Percentiles rank a stretch among this genome's conserved stretches.
phyloP scores from a whole-genome alignment of 306 rosid species.

The Vigna angularis region DNA sequence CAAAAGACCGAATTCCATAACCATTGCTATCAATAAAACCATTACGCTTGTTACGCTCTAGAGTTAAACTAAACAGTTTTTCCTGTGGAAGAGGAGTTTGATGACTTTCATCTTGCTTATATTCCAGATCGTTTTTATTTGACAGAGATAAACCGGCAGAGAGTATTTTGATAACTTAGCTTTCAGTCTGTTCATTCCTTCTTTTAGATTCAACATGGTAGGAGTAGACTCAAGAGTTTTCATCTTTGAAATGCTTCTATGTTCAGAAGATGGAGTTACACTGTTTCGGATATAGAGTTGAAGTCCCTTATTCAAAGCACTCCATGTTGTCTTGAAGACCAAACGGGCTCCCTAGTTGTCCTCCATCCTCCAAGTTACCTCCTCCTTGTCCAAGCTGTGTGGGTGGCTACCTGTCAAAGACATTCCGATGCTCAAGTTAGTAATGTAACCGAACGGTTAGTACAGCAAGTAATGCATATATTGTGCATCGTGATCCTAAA shows the following conservation, averaged over 20 bases:
- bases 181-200: slow-evolving; percentile 62
- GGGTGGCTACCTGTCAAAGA: no score
- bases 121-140: slow-evolving; percentile 41
- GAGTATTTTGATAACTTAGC: slow-evolving; percentile 65
- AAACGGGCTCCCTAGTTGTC: no score
- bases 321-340: no score
- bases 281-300: no score
- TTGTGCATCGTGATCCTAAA: no score
- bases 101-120: slow-evolving; percentile 51
- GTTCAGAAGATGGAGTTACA: slow-evolving; percentile 50
- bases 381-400: no score
- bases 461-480: no score
- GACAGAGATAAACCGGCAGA: slow-evolving; percentile 50
- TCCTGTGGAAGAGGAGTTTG: slow-evolving; percentile 54
- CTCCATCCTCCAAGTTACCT: no score
- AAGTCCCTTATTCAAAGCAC: no score
- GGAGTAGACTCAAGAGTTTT: slow-evolving; percentile 60
- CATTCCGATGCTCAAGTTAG: no score
- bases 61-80: slow-evolving; percentile 46
- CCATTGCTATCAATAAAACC: slow-evolving; percentile 47
- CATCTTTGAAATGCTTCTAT: slow-evolving; percentile 60
- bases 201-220: slow-evolving; percentile 59
- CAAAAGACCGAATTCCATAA: slow-evolving; percentile 44
- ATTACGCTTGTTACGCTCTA: slow-evolving; percentile 39
- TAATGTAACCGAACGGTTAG: no score